Conservation (phyloP, 768 basidiomycete genomes). For the Trametes punicea region DNA sequence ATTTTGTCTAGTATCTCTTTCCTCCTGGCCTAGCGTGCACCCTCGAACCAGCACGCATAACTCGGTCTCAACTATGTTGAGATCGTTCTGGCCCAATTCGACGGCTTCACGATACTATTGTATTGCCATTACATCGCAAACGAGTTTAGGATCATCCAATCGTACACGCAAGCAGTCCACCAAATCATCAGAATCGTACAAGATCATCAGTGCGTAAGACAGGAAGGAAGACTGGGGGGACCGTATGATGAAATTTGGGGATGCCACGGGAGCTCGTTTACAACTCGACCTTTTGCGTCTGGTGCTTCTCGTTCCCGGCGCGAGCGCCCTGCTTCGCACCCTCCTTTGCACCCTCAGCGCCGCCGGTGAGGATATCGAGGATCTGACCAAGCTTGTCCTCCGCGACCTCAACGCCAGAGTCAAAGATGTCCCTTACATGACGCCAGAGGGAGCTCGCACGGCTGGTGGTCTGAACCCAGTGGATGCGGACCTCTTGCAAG, state of each 20-base stretch:
- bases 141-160: background rate
- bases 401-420: slow-evolving; percentile 63
- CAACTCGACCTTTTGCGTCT: slow-evolving; percentile 18
- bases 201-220: background rate
- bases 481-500: slow-evolving; percentile 77
- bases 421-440: slow-evolving; percentile 63
- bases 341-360: slow-evolving; percentile 31
- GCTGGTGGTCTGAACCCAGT: slow-evolving; percentile 66
- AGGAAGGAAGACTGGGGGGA: background rate
- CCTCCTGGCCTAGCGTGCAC: too few relatives aligned
- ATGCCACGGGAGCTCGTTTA: too few relatives aligned
- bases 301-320: slow-evolving; percentile 26
- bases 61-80: too few relatives aligned
- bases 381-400: slow-evolving; percentile 67
- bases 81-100: too few relatives aligned
- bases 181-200: background rate
- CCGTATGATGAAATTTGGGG: too few relatives aligned
- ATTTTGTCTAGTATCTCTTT: too few relatives aligned
- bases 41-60: too few relatives aligned
- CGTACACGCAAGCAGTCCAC: slow-evolving; percentile 2
- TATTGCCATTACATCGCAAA: background rate
- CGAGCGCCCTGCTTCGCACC: slow-evolving; percentile 26
- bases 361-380: slow-evolving; percentile 42
- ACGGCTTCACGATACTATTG: too few relatives aligned
- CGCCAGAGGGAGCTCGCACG: slow-evolving; percentile 55